These are phyloP conservation scores for Boechera retrofracta DNA, from an alignment of 345 rosid genomes.

Conservation along the genomic window DNA sequence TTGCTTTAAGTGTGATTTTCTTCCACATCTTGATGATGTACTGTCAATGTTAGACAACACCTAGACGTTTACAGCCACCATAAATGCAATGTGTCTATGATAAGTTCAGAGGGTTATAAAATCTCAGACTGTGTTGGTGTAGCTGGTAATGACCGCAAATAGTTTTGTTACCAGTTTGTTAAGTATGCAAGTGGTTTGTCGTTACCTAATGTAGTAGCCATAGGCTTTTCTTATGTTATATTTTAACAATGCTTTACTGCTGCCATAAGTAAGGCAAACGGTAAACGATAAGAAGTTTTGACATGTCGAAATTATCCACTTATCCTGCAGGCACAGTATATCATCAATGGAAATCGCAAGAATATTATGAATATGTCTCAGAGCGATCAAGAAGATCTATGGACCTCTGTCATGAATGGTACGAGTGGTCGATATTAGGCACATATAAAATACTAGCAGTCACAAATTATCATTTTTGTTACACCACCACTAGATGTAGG, in stretches of 20 bases:
- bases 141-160: background rate
- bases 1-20: background rate
- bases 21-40: conserved; percentile 3
- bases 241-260: conserved; percentile 1
- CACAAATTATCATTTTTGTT: background rate
- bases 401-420: conserved; percentile 87
- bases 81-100: background rate
- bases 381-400: conserved; percentile 86
- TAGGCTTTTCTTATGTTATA: conserved; percentile 6
- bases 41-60: background rate
- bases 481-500: background rate
- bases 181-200: background rate
- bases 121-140: background rate
- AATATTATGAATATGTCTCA: conserved; percentile 96
- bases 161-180: background rate
- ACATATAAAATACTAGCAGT: conserved; percentile 1
- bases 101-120: background rate
- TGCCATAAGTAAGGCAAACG: background rate
- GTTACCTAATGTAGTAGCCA: conserved; percentile 10
- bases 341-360: conserved; percentile 93
- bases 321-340: conserved; percentile 80
- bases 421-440: conserved; percentile 38
- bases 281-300: background rate
- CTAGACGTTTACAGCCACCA: background rate
- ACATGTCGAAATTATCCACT: conserved; percentile 13